Evolutionary conservation across 768 basidiomycete species (phyloP).

Genomic region (Calocybe gangraenosa): DNA sequence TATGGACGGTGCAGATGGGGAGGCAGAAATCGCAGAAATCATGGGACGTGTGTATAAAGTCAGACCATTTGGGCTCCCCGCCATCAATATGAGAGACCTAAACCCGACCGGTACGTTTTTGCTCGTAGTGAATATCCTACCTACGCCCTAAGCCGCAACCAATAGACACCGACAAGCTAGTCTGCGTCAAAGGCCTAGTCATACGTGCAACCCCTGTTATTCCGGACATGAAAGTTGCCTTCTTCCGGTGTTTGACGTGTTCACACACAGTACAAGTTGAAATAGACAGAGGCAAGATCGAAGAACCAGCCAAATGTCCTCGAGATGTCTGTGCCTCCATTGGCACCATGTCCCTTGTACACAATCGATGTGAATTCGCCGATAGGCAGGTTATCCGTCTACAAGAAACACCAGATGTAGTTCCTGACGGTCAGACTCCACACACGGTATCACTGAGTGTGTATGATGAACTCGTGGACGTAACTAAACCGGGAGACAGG

Average conservation of each 20-base stretch:
- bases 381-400: constrained; percentile 93
- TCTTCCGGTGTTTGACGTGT: constrained; percentile 96
- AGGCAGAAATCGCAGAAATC: constrained; percentile 86
- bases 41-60: constrained; percentile 89
- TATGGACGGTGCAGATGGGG: constrained; percentile 73
- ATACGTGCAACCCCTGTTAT: constrained; percentile 97
- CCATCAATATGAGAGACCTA: constrained; percentile 91
- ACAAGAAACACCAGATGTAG: constrained; percentile 97
- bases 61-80: constrained; percentile 79
- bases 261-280: constrained; percentile 96
- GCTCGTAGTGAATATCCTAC: neutral
- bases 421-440: constrained; percentile 97
- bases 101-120: constrained; percentile 77
- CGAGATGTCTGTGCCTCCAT: constrained; percentile 87
- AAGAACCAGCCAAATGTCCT: constrained; percentile 88
- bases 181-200: constrained; percentile 93
- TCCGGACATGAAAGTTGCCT: constrained; percentile 98
- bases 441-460: constrained; percentile 95
- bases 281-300: constrained; percentile 96
- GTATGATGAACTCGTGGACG: constrained; percentile 98
- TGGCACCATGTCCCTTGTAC: constrained; percentile 92
- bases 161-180: constrained; percentile 95
- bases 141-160: neutral
- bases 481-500: constrained; percentile 94
- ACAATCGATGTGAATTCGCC: constrained; percentile 95